Base-by-base conservation (phyloP, 306 rosid genomes). In the Comarum palustre region DNA sequence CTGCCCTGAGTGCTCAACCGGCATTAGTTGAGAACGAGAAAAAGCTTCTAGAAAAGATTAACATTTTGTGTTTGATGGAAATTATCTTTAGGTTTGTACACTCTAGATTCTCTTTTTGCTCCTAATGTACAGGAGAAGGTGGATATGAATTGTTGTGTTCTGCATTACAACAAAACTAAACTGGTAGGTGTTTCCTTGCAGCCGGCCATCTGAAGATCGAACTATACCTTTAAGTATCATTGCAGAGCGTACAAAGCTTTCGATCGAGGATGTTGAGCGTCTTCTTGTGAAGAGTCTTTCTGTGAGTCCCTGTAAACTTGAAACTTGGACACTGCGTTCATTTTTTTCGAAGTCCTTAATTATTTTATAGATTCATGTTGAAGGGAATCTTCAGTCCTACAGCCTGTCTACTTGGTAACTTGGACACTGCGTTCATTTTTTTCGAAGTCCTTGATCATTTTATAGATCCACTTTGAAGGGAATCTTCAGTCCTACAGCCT, bases 1-100 rank as follows among this genome's bases (percentile, higher is more conserved):
- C 87, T 84, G 90, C 99, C 79, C 74, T 95, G 74, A 88, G 93
- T 27, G 92, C 97, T 46, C 99, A 95, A 73, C 99, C 99, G 2
- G 96, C 99, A 38, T 75, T 95, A 51, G 97, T 92, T 73, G 96
- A 86, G 71, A 95, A 95, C 51, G 99, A 95, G 77, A 82, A 92
- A 81, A 95, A 78, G 81, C 87, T 95, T 69, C 77, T 92, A 82
- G 99, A 95, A 72, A 95, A 95, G 90, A 90, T 95, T 48, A 95
- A 95, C 79, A 95, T 95, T 81, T 95, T 95, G 73, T 95, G 99
- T 84, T 87, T 95, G 87, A 95, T 95, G 97, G 99, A 92, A 84
- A 95, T 95, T 73, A 95, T 95, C 79, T 95, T 95, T 90, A 95
- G 99, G 99, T 89, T 84, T 48, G 51, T 41, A 29, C 69, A 16